These are phyloP conservation scores for Coemansia sp. DNA, from an alignment of 192 early-diverging fungal species.

Conservation along the genomic window DNA sequence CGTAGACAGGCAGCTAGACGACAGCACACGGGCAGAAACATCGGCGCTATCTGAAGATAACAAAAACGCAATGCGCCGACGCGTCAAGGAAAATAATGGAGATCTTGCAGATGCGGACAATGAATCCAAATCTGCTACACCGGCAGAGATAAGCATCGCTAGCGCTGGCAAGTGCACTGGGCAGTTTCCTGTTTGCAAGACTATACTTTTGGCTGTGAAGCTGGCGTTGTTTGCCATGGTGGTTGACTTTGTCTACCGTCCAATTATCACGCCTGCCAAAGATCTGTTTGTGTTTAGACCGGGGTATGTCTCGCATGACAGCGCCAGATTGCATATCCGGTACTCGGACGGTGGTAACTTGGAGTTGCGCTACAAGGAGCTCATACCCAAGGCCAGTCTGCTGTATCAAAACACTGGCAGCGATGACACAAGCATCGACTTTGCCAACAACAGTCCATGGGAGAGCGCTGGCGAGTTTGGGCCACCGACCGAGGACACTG, in stretches of 20 bases:
- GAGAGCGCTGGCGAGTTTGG: slow-evolving; percentile 31
- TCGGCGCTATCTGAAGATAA: not conserved
- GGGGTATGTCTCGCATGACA: slow-evolving; percentile 41
- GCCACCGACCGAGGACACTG: slow-evolving; percentile 21
- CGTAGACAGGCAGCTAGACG: not conserved
- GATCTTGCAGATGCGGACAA: not conserved
- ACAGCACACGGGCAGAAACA: not conserved
- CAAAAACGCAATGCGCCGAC: not conserved
- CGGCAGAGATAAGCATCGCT: not conserved
- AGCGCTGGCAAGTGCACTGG: not conserved
- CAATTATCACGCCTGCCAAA: slow-evolving; percentile 26
- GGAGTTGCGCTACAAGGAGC: slow-evolving; percentile 35
- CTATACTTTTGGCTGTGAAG: slow-evolving; percentile 25
- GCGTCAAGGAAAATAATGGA: not conserved
- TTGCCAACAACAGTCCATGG: slow-evolving; percentile 23
- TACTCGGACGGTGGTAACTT: slow-evolving; percentile 31
- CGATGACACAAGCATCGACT: not conserved
- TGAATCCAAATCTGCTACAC: not conserved
- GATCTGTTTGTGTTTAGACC: slow-evolving; percentile 39
- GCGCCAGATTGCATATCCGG: slow-evolving; percentile 45
- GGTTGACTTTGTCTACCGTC: slow-evolving; percentile 52
- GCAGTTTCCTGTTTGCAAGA: slow-evolving; percentile 12
- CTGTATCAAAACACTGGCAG: not conserved
- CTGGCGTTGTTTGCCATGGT: slow-evolving; percentile 42
- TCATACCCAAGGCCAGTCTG: not conserved